These are phyloP conservation scores for Spinellus fusiger DNA, from an alignment of 192 early-diverging fungal genomes.

Conservation along the genomic window DNA sequence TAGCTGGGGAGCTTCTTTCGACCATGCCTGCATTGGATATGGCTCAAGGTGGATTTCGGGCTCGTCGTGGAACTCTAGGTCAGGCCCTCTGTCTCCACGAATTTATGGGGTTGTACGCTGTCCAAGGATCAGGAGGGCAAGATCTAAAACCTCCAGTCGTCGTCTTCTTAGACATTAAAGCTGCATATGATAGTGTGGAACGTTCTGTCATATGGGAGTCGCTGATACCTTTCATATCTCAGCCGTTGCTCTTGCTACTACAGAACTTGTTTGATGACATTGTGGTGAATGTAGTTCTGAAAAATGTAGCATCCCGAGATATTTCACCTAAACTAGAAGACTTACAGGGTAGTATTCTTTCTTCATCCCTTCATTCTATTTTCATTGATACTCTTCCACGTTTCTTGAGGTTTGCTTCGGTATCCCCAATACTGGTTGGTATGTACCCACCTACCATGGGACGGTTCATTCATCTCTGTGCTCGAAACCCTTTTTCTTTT, in stretches of 20 bases:
- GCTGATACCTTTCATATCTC: neutral
- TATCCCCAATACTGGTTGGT: no score
- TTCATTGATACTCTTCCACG: constrained; percentile 17
- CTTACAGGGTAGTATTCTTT: constrained; percentile 16
- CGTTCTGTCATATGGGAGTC: constrained; percentile 15
- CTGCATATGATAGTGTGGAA: constrained; percentile 16
- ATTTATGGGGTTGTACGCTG: neutral
- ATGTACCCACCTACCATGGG: no score
- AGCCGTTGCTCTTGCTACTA: neutral
- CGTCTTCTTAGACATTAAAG: constrained; percentile 23
- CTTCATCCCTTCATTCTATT: constrained; percentile 16
- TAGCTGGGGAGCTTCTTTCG: neutral
- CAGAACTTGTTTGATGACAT: constrained; percentile 11
- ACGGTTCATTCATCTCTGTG: no score
- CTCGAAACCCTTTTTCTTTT: no score
- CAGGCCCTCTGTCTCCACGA: constrained; percentile 20
- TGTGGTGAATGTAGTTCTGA: neutral
- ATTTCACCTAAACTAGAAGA: neutral
- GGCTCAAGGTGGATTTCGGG: no score
- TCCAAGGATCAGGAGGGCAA: neutral
- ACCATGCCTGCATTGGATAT: constrained; percentile 2
- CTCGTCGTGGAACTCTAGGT: constrained; percentile 7
- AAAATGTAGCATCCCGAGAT: neutral
- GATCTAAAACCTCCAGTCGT: constrained; percentile 2
- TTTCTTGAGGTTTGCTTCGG: no score